These are phyloP conservation scores for Artemisia argyi DNA, from an alignment of 129 eudicot species.

Conservation along the genomic window DNA sequence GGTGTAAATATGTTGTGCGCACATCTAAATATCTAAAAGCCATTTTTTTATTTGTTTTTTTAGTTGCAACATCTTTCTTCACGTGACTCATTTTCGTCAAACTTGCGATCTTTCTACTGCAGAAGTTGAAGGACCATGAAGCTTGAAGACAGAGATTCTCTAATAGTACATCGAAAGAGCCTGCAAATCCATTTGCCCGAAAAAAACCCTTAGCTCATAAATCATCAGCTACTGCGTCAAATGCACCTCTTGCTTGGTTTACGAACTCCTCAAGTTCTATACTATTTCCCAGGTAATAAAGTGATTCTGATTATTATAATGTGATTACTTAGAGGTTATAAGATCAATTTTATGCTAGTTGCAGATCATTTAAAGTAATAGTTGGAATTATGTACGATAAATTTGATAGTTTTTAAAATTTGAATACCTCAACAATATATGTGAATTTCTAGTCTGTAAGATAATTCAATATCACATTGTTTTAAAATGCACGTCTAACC, in stretches of 20 bases:
- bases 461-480: too few relatives aligned
- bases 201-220: constrained; percentile 71
- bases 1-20: too few relatives aligned
- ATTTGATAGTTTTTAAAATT: too few relatives aligned
- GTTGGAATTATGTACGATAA: too few relatives aligned
- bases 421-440: too few relatives aligned
- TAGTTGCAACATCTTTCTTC: too few relatives aligned
- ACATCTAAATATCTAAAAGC: too few relatives aligned
- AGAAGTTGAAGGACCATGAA: constrained; percentile 87
- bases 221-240: constrained; percentile 45
- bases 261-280: constrained; percentile 55
- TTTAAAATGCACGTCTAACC: too few relatives aligned
- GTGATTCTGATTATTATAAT: neutral
- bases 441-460: too few relatives aligned
- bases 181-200: constrained; percentile 75
- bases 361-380: too few relatives aligned
- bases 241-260: constrained; percentile 84
- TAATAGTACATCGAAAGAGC: constrained; percentile 65
- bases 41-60: too few relatives aligned
- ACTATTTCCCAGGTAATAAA: constrained; percentile 63
- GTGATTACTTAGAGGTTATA: neutral
- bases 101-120: constrained; percentile 27
- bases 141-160: constrained; percentile 75
- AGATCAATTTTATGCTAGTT: neutral
- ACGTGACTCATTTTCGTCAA: too few relatives aligned